Base-by-base conservation (phyloP, 108 stramenopile species). In the Cylindrotheca fusiformis region DNA sequence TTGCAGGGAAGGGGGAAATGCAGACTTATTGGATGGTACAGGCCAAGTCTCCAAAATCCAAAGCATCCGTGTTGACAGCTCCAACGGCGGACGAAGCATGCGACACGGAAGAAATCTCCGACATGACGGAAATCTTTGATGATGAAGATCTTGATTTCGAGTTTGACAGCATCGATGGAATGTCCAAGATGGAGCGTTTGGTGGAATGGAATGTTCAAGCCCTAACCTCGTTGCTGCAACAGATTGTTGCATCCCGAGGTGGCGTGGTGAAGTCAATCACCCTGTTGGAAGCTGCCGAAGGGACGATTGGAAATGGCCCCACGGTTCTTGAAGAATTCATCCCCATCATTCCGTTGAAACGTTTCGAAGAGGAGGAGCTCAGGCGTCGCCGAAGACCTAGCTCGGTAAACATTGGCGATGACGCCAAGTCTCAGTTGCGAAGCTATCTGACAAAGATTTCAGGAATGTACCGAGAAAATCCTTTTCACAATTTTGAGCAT, bases 1-100 rank as follows among this genome's bases (percentile, higher is more conserved):
- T 76, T 0, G 76, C 77, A 60, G 82, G 79, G 0, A 80, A 83
- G 61, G 79, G 79, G 10, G 48, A 69, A 32, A 77, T 80, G 72
- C 63, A 69, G 45, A 83, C 79, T 0, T 77, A 63, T 46, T 61
- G 52, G 53, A 2, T 75, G 41, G 36, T 18, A 6, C 19, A 1
- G 20, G 1, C 2, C 8, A 2, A 45, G n/a, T 1, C n/a, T 56
- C 2, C n/a, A 30, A 44, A 21, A 44, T 17, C 23, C 1, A 29
- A 2, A 0, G 30, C 29, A n/a, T 10, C 1, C 1, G 10, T 28
- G 1, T n/a, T 3, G 24, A 30, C 10, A 31, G 1, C 1, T 56
- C 2, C 1, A 31, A 1, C 27, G 30, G 1, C 27, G 18, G n/a
- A n/a, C n/a, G n/a, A n/a, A n/a, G n/a, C n/a, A n/a, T n/a, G n/a